Evolutionary conservation across 2,329 filamentous ascomycete species (phyloP).

Genomic region (Ambrosiella xylebori): DNA sequence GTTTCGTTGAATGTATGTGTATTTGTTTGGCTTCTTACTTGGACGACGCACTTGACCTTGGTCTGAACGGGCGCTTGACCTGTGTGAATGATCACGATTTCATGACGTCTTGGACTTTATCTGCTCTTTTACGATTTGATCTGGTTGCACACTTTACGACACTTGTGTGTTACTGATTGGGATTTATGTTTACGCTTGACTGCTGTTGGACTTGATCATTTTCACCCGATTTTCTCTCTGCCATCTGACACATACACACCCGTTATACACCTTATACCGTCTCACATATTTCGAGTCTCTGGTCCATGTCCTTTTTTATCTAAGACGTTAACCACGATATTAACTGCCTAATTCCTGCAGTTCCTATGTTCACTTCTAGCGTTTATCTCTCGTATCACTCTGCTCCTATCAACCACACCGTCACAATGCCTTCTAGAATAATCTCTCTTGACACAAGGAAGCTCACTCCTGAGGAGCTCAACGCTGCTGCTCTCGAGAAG

Average conservation of each 20-base stretch:
- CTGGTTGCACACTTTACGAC: background rate
- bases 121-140: background rate
- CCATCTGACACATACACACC: background rate
- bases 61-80: no score
- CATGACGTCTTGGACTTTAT: no score
- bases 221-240: background rate
- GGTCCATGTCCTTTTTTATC: background rate
- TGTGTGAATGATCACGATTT: no score
- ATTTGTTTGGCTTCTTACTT: background rate
- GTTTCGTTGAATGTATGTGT: no score
- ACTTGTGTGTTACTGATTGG: background rate
- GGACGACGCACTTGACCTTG: no score
- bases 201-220: no score
- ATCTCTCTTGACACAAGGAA: background rate
- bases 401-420: background rate
- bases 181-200: background rate
- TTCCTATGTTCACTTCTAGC: background rate
- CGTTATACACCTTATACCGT: background rate
- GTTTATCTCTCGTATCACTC: background rate
- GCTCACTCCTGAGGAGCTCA: conserved; percentile 34
- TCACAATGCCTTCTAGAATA: background rate
- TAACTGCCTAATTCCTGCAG: background rate
- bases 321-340: background rate
- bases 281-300: background rate
- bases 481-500: conserved; percentile 59